Evolutionary conservation across 2,329 filamentous ascomycete genomes (phyloP), one percentile per base, ranked within the genome.

Genomic region (Ceratocystis harringtonii): DNA sequence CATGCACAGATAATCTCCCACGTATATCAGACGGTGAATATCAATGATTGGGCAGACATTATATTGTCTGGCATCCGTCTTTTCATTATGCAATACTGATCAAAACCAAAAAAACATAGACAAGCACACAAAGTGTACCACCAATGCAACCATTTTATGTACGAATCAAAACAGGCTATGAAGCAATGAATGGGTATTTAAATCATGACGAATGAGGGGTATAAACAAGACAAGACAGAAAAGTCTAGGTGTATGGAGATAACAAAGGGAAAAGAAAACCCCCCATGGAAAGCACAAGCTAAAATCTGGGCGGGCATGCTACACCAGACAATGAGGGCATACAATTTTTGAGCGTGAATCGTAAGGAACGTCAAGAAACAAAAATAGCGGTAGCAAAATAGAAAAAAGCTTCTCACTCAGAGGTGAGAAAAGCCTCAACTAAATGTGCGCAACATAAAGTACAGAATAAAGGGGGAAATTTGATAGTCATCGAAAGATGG

Each of bases 31-130:
- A 28, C 52, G 52, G 52, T 57, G 52, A 57, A 22, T 57, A 57
- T 57, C 52, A 30, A 57, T 57, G 25, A 32, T 57, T 57, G 52
- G 52, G 25, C 52, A 57, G 52, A 57, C 52, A 57, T 50, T 50
- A 25, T 57, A 17, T 57, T 57, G 25, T 57, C 52, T 57, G 25
- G 22, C 15, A 57, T 15, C 10, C 6, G 22, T 57, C 52, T 30
- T 30, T 19, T 15, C 30, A 57, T 57, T 57, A 28, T 22, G 30
- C 52, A 57, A 57, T 15, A 22, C 52, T 28, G 5, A 30, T 15
- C 25, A 57, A n/a, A 57, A 30, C 22, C 45, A 50, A 50, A 50
- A 50, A 50, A 50, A 50, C 17, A 41, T 41, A n/a, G 30, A 15
- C 22, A 28, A 57, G 52, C 36, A 28, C 52, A 30, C 52, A 57